Evolutionary conservation across 192 early-diverging fungal species (phyloP), one percentile per base, ranked within the genome.

Genomic region (Gryganskiella cystojenkinii): DNA sequence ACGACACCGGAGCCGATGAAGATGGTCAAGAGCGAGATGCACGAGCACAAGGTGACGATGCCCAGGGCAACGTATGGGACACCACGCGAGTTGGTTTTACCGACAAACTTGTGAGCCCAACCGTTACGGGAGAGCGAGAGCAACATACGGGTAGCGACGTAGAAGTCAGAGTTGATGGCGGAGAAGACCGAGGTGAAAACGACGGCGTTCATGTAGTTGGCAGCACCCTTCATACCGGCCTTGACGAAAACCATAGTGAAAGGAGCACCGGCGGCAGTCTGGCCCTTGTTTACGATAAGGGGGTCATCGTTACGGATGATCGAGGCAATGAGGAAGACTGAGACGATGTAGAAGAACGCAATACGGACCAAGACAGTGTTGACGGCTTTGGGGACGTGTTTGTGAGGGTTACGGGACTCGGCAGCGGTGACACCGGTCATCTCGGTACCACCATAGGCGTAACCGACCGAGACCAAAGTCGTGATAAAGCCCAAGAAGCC

Each of bases 341-440:
- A 76, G 51, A 70, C 43, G 49, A 91, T 70, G 78, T 91, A 93
- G 62, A 93, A 93, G 59, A 93, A 59, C 1, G 84, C 35, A 56
- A 91, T 92, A 45, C 92, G 81, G 85, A 88, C 88, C 59, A 93
- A 91, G 33, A 90, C 89, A 3, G 86, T 84, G 35, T 86, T 83
- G 51, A 92, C 90, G 10, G 89, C 91, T 2, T 67, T 78, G 25
- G 91, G 90, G 4, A 91, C 91, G 37, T 88, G 86, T 37, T 88
- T 86, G 13, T 84, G 80, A 30, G 94, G 94, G 62, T 85, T 82
- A 17, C 80, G 61, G 43, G 89, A 88, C 78, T 97, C 95, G 51
- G 92, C 95, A 19, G 93, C 93, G 14, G 93, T 93, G 37, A 97
- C 88, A 51, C 94, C 95, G 22, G 95, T 90, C 31, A 95, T 83